phyloP scores from a whole-genome alignment of 306 rosid species.

The Lathyrus oleraceus region DNA sequence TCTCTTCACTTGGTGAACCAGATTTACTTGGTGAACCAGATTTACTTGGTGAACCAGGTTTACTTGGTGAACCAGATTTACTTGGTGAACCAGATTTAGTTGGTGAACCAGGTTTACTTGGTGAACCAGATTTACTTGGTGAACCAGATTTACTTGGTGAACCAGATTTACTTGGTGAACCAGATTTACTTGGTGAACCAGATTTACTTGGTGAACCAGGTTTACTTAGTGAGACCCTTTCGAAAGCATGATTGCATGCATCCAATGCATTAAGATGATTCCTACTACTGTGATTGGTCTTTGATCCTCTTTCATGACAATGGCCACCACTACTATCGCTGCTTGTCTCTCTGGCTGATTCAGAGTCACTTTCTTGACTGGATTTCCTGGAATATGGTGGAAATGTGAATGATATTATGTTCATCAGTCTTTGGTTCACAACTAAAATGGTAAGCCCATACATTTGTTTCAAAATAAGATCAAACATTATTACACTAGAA shows the following conservation, averaged over 20 bases:
- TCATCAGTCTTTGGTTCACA: not conserved
- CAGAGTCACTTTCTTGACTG: constrained; percentile 79
- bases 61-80: constrained; percentile 40
- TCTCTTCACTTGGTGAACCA: constrained; percentile 75
- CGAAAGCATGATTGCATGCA: constrained; percentile 48
- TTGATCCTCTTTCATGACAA: constrained; percentile 57
- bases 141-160: constrained; percentile 69
- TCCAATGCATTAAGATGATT: constrained; percentile 43
- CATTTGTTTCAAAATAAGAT: constrained; percentile 18
- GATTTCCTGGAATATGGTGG: constrained; percentile 55
- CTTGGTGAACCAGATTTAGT: constrained; percentile 68
- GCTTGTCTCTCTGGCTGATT: constrained; percentile 80
- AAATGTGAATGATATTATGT: constrained; percentile 20
- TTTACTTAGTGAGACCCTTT: constrained; percentile 47
- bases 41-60: constrained; percentile 47
- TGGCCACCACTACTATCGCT: constrained; percentile 74
- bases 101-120: constrained; percentile 60
- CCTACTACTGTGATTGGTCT: constrained; percentile 42
- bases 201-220: constrained; percentile 68
- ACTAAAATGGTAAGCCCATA: constrained; percentile 6
- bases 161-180: constrained; percentile 43
- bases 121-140: constrained; percentile 63
- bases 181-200: constrained; percentile 62
- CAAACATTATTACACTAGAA: not conserved
- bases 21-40: constrained; percentile 68